phyloP scores from a whole-genome alignment of 805 yeast species.

The Wickerhamiella shivajii region DNA sequence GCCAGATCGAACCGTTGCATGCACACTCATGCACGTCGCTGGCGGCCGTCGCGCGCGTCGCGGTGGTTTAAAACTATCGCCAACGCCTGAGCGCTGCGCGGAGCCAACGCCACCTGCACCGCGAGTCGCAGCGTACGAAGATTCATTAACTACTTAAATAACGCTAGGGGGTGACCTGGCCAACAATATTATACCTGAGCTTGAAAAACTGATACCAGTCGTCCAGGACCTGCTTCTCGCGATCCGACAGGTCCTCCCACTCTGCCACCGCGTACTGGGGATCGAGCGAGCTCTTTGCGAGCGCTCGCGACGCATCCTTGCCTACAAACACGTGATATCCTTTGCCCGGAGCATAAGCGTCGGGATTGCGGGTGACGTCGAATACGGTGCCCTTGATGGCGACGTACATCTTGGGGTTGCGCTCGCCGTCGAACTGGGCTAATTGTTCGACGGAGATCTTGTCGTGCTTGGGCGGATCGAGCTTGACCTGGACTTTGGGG shows the following conservation, averaged over 20 bases:
- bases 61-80: no score
- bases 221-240: slow-evolving; percentile 45
- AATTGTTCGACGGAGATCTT: slow-evolving; percentile 32
- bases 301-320: slow-evolving; percentile 60
- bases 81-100: not conserved
- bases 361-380: slow-evolving; percentile 54
- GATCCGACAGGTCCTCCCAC: slow-evolving; percentile 35
- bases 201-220: slow-evolving; percentile 62
- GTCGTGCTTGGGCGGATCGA: slow-evolving; percentile 37
- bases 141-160: not conserved
- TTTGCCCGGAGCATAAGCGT: slow-evolving; percentile 64
- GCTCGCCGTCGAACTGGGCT: slow-evolving; percentile 33
- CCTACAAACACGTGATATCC: slow-evolving; percentile 63
- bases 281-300: slow-evolving; percentile 54
- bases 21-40: no score
- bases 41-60: no score
- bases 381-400: slow-evolving; percentile 65
- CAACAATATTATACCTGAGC: slow-evolving; percentile 37
- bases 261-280: slow-evolving; percentile 34
- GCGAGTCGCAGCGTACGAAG: not conserved
- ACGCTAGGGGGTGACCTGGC: slow-evolving; percentile 16
- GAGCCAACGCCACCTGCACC: not conserved
- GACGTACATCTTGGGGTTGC: slow-evolving; percentile 39
- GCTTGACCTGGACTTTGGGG: slow-evolving; percentile 39
- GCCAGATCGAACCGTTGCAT: no score